Evolutionary conservation across 192 early-diverging fungal species (phyloP).

Genomic region (Bifiguratus adelaidae): DNA sequence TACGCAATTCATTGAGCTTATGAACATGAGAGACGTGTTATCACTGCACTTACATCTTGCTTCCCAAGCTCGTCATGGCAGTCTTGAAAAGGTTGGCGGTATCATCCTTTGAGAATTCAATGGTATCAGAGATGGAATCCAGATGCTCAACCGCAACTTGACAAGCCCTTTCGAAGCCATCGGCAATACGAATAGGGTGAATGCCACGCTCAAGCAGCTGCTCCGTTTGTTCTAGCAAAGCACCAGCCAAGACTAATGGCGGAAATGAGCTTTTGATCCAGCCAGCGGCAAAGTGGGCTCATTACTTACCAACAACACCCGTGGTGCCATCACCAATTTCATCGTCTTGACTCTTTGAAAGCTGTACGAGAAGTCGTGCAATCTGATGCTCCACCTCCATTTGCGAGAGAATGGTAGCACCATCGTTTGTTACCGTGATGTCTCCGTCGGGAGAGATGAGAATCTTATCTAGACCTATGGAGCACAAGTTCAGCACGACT

Average conservation of each 20-base stretch:
- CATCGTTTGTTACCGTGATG: slow-evolving; percentile 99
- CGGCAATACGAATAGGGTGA: slow-evolving; percentile 98
- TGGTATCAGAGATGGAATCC: slow-evolving; percentile 84
- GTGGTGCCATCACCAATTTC: slow-evolving; percentile 99
- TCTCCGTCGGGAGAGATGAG: slow-evolving; percentile 99
- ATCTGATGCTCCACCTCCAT: slow-evolving; percentile 99
- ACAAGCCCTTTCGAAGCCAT: slow-evolving; percentile 97
- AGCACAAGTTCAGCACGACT: not conserved
- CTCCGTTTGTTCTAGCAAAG: slow-evolving; percentile 95
- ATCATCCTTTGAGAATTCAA: slow-evolving; percentile 75
- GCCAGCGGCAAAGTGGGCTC: no score
- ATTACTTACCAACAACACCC: slow-evolving; percentile 83
- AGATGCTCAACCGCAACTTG: slow-evolving; percentile 85
- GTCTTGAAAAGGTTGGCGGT: slow-evolving; percentile 82
- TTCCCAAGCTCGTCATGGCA: slow-evolving; percentile 94
- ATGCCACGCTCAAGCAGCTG: slow-evolving; percentile 90
- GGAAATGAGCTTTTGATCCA: not conserved
- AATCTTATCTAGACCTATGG: slow-evolving; percentile 94
- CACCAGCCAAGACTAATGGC: slow-evolving; percentile 83
- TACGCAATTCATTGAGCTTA: slow-evolving; percentile 8
- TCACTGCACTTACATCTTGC: slow-evolving; percentile 78
- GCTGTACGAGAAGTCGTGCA: slow-evolving; percentile 93
- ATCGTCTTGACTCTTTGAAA: slow-evolving; percentile 98
- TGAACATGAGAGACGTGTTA: not conserved
- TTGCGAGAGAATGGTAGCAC: slow-evolving; percentile 94